A percentile compares a stretch with the other conserved stretches of the same genome.
Conservation (phyloP, 2,329 filamentous ascomycete species). For the Alternaria hordeiaustralica region DNA sequence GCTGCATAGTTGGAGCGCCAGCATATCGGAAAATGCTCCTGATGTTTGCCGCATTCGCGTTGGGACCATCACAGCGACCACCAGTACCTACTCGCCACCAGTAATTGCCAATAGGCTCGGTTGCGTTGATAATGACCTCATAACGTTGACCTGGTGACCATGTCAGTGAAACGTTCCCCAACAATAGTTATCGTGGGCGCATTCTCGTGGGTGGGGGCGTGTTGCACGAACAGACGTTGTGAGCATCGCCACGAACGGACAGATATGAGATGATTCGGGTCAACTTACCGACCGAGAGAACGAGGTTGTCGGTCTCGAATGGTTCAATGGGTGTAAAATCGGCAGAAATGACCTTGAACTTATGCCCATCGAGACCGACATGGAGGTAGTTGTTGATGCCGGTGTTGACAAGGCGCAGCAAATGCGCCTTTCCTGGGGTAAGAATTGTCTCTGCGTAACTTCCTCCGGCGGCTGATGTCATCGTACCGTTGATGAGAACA, state of each 20-base stretch:
- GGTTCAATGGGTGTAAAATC: conserved; percentile 55
- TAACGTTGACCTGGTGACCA: conserved; percentile 46
- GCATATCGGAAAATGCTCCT: conserved; percentile 53
- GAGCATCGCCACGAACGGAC: neutral
- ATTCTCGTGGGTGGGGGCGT: conserved; percentile 11
- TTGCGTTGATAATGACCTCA: conserved; percentile 49
- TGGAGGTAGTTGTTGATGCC: conserved; percentile 36
- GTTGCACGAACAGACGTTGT: conserved; percentile 10
- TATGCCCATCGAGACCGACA: conserved; percentile 43
- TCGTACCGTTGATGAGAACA: conserved; percentile 63
- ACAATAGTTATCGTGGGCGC: conserved; percentile 9
- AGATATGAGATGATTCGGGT: neutral
- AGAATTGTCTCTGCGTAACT: conserved; percentile 43
- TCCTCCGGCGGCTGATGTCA: conserved; percentile 46
- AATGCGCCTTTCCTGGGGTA: conserved; percentile 51
- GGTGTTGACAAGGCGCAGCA: conserved; percentile 53
- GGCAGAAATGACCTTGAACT: conserved; percentile 52
- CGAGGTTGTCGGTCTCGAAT: conserved; percentile 45
- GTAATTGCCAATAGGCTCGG: conserved; percentile 40
- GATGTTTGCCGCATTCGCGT: conserved; percentile 43
- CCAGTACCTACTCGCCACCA: conserved; percentile 47
- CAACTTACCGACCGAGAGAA: conserved; percentile 46
- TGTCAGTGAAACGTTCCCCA: conserved; percentile 27
- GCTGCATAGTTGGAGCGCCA: conserved; percentile 39
- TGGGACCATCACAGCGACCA: conserved; percentile 44